Base-by-base conservation (phyloP, 2,329 filamentous ascomycete genomes). In the Byssoonygena ceratinophila region DNA sequence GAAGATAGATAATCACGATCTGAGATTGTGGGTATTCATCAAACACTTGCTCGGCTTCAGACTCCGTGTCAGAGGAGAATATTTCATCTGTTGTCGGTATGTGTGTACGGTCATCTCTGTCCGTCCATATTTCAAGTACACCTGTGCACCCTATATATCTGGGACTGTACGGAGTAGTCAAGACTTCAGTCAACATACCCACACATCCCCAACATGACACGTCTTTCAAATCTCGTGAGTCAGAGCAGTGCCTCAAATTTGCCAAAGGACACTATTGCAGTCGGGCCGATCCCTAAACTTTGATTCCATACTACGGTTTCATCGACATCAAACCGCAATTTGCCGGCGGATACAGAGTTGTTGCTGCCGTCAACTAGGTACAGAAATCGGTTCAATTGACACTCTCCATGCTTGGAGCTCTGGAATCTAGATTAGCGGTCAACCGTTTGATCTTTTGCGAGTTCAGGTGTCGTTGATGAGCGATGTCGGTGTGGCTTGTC, bases 231-330 rank as follows among this genome's bases (percentile, higher is more conserved):
- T 36, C 7, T 4, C 8, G 14, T 36, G 14, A 4, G 12, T 12
- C 4, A 36, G 32, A 36, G 14, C 14, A 39, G n/a, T 9, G 16
- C 16, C 36, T 20, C 16, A 20, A 1, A 18, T 6, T 20, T 39
- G 36, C 4, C 16, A 11, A 23, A 16, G 6, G 5, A 16, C 37
- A 18, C 18, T 23, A 40, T 16, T 39, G 6, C 36, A 40, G 18
- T 49, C 46, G 46, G 46, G 46, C 46, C 46, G 46, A 25, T 40
- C 46, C n/a, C 46, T 49, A 31, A 49, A 49, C 46, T 40, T 41
- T 49, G 46, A 40, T 40, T 31, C 36, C 36, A 40, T 49, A 40
- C 36, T 39, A 49, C 46, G 36, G 46, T 49, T 49, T 49, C 46
- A 49, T 49, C 36, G 14, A 40, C 46, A 16, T 23, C 23, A 23